Evolutionary conservation across 208 protist genomes (phyloP).

Genomic region (Leishmania arabica): DNA sequence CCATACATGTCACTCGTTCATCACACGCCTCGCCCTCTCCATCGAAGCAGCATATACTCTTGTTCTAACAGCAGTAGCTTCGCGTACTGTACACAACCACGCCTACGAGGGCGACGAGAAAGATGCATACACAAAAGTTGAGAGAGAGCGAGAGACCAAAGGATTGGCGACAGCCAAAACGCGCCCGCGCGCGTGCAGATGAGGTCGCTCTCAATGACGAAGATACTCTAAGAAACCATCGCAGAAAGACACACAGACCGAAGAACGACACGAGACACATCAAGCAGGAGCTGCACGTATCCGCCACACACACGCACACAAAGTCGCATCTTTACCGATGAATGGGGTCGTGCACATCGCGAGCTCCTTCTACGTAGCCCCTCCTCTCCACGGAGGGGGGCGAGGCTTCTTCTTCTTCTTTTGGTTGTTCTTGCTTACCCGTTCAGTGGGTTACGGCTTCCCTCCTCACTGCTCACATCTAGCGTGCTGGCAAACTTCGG

Average conservation of each 20-base stretch:
- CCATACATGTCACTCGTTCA: background rate
- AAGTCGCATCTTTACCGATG: background rate
- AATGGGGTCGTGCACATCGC: background rate
- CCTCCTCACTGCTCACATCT: constrained; percentile 19
- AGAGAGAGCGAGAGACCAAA: constrained; percentile 8
- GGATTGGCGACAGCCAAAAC: background rate
- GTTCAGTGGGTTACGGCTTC: constrained; percentile 34
- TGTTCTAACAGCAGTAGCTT: background rate
- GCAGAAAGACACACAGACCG: background rate
- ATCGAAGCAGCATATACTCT: background rate
- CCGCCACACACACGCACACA: background rate
- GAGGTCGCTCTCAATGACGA: background rate
- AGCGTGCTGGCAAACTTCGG: constrained; percentile 59
- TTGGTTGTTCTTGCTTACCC: constrained; percentile 2
- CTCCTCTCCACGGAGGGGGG: background rate
- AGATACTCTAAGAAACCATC: background rate
- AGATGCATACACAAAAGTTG: background rate
- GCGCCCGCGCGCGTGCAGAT: background rate
- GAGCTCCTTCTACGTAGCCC: background rate
- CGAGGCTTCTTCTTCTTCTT: background rate
- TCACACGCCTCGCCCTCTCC: background rate
- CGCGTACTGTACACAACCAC: background rate
- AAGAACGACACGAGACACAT: background rate
- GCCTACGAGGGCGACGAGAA: background rate
- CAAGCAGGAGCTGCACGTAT: background rate